Base-by-base conservation (phyloP, 352 stramenopile species). In the Globisporangium emineosum region DNA sequence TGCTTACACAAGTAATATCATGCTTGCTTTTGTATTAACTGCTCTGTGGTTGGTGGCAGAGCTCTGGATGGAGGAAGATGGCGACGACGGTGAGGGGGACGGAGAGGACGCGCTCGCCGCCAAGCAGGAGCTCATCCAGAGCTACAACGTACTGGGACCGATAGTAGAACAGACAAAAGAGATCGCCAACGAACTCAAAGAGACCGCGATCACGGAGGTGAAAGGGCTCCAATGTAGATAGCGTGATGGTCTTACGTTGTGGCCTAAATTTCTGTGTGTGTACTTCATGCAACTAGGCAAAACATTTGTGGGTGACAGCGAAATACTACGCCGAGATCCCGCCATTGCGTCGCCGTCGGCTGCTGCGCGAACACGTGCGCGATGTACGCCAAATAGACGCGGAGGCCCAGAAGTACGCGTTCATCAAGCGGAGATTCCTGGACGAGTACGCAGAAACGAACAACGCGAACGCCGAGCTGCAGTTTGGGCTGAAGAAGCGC, bases 51-150 rank as follows among this genome's bases (percentile, higher is more conserved):
- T 64, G 37, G 15, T 10, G 51, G 3, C 21, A 93, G 84, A 83
- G 37, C 66, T 93, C 17, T 93, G 84, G 84, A 69, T 77, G 0
- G 74, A 89, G 27, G 82, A 93, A 57, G 82, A 83, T 50, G 70
- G 75, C 1, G 79, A 68, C 3, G 67, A 45, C 27, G 58, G 63
- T 15, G 76, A 80, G 29, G 75, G 80, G 2, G 79, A 81, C 60
- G 72, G 65, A 2, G 66, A 72, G 0, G 71, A 78, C 27, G 68
- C 58, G 29, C 52, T 91, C 12, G 64, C 58, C 0, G 79, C 81
- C 55, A 91, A 91, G 54, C 73, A 89, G 35, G 80, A 91, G 54
- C 73, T 91, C 3, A 78, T 89, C 42, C 72, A 77, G 37, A 70
- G 80, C 3, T 81, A 83, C 30, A 73, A 82, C 49, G 59, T 87